A percentile compares a stretch with the other conserved stretches of the same genome.
Evolutionary conservation across 2,329 filamentous ascomycete genomes (phyloP).

Genomic region (Mycosphaerella arachidis): DNA sequence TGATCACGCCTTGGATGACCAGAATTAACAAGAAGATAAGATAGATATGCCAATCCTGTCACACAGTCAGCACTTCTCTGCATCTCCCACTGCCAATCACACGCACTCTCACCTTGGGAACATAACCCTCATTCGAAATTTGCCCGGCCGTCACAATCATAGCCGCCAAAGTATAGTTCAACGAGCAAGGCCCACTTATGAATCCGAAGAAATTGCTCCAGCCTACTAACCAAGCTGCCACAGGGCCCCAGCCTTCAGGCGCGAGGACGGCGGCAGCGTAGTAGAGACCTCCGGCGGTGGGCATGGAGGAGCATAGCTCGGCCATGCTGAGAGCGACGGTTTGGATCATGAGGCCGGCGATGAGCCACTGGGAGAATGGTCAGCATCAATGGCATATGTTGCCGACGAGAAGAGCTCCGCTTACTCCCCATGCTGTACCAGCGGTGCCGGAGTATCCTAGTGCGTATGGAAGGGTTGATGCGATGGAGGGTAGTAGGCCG

Average conservation of each 20-base stretch:
- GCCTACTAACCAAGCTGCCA: conserved; percentile 27
- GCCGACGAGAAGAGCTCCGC: too few species aligned
- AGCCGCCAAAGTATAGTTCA: conserved; percentile 35
- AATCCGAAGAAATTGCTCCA: conserved; percentile 33
- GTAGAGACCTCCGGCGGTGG: conserved; percentile 40
- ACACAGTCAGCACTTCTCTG: neutral
- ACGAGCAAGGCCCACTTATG: conserved; percentile 29
- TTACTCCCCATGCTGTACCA: conserved; percentile 27
- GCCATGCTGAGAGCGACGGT: conserved; percentile 35
- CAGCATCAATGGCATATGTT: too few species aligned
- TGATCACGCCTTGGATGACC: conserved; percentile 31
- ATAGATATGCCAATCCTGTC: conserved; percentile 34
- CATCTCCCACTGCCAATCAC: neutral
- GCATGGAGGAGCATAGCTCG: conserved; percentile 30
- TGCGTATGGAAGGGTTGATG: conserved; percentile 35
- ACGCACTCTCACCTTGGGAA: conserved; percentile 4
- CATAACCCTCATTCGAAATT: conserved; percentile 34
- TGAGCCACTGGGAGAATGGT: conserved; percentile 23
- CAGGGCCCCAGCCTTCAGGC: conserved; percentile 30
- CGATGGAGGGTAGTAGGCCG: conserved; percentile 38
- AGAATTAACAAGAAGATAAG: conserved; percentile 32
- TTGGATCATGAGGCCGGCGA: conserved; percentile 32
- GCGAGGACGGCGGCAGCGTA: conserved; percentile 33
- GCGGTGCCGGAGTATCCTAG: conserved; percentile 30
- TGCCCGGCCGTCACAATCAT: conserved; percentile 35